Base-by-base conservation (phyloP, 2,329 filamentous ascomycete species). In the Plectosphaerella plurivora region DNA sequence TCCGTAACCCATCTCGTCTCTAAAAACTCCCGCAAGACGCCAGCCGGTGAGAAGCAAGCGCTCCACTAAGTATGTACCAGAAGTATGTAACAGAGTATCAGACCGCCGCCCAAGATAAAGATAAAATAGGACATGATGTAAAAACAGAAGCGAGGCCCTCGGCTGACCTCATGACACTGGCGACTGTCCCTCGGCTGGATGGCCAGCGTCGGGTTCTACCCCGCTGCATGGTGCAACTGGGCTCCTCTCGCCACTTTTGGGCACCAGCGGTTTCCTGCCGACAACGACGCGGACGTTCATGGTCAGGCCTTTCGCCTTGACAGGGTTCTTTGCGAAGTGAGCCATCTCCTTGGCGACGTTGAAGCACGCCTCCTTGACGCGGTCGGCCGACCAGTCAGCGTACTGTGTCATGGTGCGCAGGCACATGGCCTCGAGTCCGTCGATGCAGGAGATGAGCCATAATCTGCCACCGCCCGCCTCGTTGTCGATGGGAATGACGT, bases 361-460 rank as follows among this genome's bases (percentile, higher is more conserved):
- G 51, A 77, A 73, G 59, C 78, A 80, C 22, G 72, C 67, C 25
- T 65, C 63, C 46, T 75, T 73, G 53, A 77, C 78, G 35, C 73
- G 66, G 1, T 78, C 71, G 1, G 75, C 65, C 20, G 76, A 72
- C 78, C 79, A 83, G 8, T 68, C 75, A 67, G 80, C 73, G 47
- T 79, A 68, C 56, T 72, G 74, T 1, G 78, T 83, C 52, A 83
- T 68, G 11, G 77, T 68, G 35, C 81, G 71, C 55, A 83, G 61
- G 41, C 68, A 73, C 33, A 67, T 62, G 11, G 78, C 71, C 61
- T 82, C 79, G 28, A 81, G 61, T 3, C 73, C 72, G 51, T 81
- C 77, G 33, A 82, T 65, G 53, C 76, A 72, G 2, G 73, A 70
- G 22, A 81, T 73, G 33, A 82, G 67, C 77, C 77, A 82, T 47